phyloP scores from a whole-genome alignment of 2,329 filamentous ascomycete species.

The Arthrocladium fulminans region DNA sequence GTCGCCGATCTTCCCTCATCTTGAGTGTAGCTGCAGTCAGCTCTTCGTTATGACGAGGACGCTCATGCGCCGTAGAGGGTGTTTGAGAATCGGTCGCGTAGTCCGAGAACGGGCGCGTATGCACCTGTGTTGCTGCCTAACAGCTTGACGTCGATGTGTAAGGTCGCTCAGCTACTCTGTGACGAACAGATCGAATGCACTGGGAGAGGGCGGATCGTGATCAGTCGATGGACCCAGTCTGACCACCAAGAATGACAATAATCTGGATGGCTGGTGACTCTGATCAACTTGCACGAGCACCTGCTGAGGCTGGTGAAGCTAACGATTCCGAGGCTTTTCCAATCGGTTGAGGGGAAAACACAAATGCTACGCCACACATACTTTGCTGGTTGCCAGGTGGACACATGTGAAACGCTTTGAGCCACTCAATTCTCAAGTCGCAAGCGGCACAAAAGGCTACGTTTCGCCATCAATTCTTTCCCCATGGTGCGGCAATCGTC shows the following conservation, averaged over 20 bases:
- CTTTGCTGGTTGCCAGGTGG: background rate
- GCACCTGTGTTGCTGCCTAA: background rate
- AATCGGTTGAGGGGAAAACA: conserved; percentile 1
- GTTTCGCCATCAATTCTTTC: background rate
- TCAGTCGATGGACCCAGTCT: background rate
- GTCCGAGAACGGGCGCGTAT: background rate
- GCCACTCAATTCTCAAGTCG: background rate
- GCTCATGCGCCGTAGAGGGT: conserved; percentile 1
- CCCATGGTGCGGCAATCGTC: background rate
- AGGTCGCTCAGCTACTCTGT: background rate
- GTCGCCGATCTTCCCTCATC: conserved; percentile 1
- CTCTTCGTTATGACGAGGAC: background rate
- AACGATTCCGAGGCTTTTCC: background rate
- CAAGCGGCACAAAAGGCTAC: background rate
- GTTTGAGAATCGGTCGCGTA: background rate
- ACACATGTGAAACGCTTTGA: background rate
- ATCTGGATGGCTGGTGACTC: conserved; percentile 4
- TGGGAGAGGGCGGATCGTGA: background rate
- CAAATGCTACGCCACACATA: background rate
- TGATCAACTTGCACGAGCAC: background rate
- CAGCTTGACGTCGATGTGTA: background rate
- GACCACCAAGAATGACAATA: background rate
- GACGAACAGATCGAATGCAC: background rate
- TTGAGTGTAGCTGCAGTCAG: conserved; percentile 1
- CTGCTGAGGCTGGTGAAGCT: background rate